A percentile compares a stretch with the other conserved stretches of the same genome.
phyloP scores from a whole-genome alignment of 176 grass and related monocot species.

The Aegilops speltoides region DNA sequence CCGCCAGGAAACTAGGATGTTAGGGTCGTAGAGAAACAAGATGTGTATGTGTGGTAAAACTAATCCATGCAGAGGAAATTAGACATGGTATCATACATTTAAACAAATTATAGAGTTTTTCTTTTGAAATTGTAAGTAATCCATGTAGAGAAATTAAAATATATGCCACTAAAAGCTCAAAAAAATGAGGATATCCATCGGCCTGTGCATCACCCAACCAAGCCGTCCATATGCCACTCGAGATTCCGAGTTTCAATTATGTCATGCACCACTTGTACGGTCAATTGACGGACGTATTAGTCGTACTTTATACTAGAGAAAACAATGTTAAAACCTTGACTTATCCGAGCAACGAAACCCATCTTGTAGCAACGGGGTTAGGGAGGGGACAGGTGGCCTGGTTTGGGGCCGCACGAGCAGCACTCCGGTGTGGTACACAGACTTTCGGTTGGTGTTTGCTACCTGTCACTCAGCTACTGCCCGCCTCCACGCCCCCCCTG shows the following conservation, averaged over 20 bases:
- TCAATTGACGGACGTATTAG: neutral
- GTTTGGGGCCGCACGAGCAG: neutral
- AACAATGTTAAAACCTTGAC: neutral
- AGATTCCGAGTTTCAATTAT: too few species aligned
- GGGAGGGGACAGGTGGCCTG: conserved; percentile 17
- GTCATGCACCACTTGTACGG: too few species aligned
- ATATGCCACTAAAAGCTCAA: too few species aligned
- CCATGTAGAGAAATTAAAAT: too few species aligned
- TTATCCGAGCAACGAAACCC: neutral
- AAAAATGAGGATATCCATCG: too few species aligned
- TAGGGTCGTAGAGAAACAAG: neutral
- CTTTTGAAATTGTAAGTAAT: too few species aligned
- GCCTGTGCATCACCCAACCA: too few species aligned
- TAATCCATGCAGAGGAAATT: too few species aligned
- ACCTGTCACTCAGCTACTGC: conserved; percentile 46
- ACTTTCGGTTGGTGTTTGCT: conserved; percentile 39
- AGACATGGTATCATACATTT: too few species aligned
- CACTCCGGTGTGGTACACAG: neutral
- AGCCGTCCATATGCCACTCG: too few species aligned
- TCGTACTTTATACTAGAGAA: neutral
- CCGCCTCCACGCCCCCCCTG: conserved; percentile 28
- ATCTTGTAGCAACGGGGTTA: neutral
- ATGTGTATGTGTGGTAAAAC: neutral
- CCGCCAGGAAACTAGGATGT: neutral
- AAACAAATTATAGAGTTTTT: too few species aligned